Base-by-base conservation (phyloP, 768 basidiomycete genomes). In the Xerocomus brunneocitrinus region DNA sequence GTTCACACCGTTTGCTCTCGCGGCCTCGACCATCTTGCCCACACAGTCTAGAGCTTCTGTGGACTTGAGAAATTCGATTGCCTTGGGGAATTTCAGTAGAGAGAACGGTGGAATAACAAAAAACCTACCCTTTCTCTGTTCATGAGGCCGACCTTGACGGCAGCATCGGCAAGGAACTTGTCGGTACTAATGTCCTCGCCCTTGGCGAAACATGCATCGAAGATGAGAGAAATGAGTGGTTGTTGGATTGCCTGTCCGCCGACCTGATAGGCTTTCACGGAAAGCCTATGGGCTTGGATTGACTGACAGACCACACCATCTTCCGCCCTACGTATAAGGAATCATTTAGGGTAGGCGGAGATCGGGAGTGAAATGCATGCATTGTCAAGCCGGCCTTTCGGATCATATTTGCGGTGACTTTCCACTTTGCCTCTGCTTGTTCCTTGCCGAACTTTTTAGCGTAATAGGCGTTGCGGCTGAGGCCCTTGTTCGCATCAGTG, bases 1-100 rank as follows among this genome's bases (percentile, higher is more conserved):
- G 1, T 69, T 73, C 54, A 81, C 76, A 5, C 77, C 75, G n/a
- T 71, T 67, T 25, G 66, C 60, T 54, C 73, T 71, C 3, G 77
- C 76, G 12, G 71, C 68, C 8, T 64, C 59, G 50, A 77, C 67
- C 56, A 73, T 75, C 25, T 67, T 67, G 44, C 73, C 61, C 7
- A 80, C 74, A 38, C 75, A 76, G 31, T 70, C 62, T 27, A 67
- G 60, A 16, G 73, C 57, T 56, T 75, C 76, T 41, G 73, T 71
- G 1, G 73, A 71, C 39, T 62, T 54, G 50, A 81, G 67, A 65
- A 79, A 80, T 22, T 67, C 59, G 31, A 62, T 49, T 27, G 75
- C 77, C 72, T 79, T 41, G 30, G 44, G 4, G 34, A 0, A 9
- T 38, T 14, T 53, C 30, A 58, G 49, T 10, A 10, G 42, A 14